Evolutionary conservation across 768 basidiomycete species (phyloP).

Genomic region (Pisolithus marmoratus): DNA sequence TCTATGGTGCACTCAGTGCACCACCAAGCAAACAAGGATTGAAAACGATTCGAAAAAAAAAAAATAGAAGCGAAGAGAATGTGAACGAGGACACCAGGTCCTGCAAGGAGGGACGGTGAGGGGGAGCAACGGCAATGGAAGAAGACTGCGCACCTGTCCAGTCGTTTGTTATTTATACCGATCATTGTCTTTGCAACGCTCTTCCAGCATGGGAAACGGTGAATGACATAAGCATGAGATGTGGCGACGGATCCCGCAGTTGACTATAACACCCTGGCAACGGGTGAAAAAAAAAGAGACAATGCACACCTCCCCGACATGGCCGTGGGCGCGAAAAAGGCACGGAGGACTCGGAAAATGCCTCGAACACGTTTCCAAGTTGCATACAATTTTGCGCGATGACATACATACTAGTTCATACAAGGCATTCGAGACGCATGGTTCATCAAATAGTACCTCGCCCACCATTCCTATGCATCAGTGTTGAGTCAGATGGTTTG

Average conservation of each 20-base stretch:
- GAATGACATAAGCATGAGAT: background rate
- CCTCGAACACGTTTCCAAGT: too few relatives aligned
- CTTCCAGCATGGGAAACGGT: background rate
- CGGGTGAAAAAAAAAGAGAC: too few relatives aligned
- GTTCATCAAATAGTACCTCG: too few relatives aligned
- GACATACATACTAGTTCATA: too few relatives aligned
- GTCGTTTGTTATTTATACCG: background rate
- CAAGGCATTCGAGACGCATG: too few relatives aligned
- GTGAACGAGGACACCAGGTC: constrained; percentile 18
- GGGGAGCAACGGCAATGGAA: background rate
- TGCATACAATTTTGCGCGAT: too few relatives aligned
- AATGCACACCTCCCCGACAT: too few relatives aligned
- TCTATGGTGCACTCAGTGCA: constrained; percentile 7
- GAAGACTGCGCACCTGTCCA: background rate
- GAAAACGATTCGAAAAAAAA: constrained; percentile 17
- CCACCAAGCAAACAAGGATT: background rate
- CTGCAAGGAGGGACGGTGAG: background rate
- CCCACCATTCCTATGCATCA: too few relatives aligned
- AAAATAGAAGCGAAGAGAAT: constrained; percentile 9
- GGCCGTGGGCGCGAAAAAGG: too few relatives aligned
- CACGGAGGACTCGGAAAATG: too few relatives aligned
- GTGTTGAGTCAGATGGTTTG: too few relatives aligned
- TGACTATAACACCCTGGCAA: background rate
- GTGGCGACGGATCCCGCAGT: background rate
- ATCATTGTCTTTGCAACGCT: background rate